A percentile compares a stretch with the other conserved stretches of the same genome.
Conservation (phyloP, 352 stramenopile genomes). For the Pythium guiyangense region DNA sequence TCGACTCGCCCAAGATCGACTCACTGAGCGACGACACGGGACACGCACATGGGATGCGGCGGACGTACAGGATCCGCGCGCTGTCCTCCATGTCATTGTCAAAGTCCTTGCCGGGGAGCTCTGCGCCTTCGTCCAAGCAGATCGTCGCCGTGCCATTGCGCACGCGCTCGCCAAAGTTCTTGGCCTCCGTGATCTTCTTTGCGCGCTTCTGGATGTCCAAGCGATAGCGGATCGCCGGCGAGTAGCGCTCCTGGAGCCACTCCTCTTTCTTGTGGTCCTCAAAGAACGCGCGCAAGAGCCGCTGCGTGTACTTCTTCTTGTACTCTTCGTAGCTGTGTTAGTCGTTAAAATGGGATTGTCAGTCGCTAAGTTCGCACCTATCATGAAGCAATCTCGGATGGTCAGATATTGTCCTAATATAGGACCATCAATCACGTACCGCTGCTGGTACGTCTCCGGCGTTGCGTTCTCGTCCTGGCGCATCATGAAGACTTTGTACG, state of each 20-base stretch:
- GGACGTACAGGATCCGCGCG: constrained; percentile 71
- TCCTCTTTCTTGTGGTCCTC: constrained; percentile 81
- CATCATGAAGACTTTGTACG: constrained; percentile 90
- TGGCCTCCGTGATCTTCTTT: constrained; percentile 71
- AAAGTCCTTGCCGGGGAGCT: constrained; percentile 39
- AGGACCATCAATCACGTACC: constrained; percentile 9
- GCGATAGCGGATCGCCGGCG: constrained; percentile 62
- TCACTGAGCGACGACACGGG: constrained; percentile 65
- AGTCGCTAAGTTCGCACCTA: too few species aligned
- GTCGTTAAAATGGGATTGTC: too few species aligned
- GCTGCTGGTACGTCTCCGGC: constrained; percentile 79
- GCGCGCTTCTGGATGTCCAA: constrained; percentile 57
- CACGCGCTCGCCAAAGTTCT: constrained; percentile 68
- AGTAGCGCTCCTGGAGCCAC: constrained; percentile 86
- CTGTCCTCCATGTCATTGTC: constrained; percentile 79
- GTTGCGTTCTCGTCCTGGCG: constrained; percentile 75
- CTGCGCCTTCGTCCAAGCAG: constrained; percentile 56
- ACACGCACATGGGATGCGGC: constrained; percentile 76
- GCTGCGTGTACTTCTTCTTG: constrained; percentile 85
- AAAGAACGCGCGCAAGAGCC: constrained; percentile 78
- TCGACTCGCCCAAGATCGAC: constrained; percentile 57
- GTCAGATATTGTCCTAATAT: neutral
- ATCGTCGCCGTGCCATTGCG: constrained; percentile 44
- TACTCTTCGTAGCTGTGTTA: constrained; percentile 79
- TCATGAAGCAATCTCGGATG: too few species aligned